These are phyloP conservation scores for Neophaeococcomyces mojaviensis DNA, from an alignment of 2,329 filamentous ascomycete species.

Conservation along the genomic window DNA sequence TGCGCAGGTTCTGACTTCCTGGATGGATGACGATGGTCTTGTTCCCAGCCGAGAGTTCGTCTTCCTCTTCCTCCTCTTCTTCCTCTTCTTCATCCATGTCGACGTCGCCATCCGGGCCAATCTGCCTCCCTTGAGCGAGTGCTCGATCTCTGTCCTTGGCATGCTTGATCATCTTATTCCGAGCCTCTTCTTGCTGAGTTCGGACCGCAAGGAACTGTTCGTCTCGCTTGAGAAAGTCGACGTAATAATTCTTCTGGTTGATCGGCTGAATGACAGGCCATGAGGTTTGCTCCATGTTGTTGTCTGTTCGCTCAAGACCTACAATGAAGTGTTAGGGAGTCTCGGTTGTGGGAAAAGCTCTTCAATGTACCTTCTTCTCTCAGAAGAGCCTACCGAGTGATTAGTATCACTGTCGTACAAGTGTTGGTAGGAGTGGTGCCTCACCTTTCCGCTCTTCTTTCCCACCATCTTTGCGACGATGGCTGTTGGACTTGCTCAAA, in stretches of 20 bases:
- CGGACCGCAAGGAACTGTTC: conserved; percentile 88
- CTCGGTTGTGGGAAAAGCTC: background rate
- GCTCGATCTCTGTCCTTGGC: conserved; percentile 84
- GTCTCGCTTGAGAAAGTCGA: conserved; percentile 96
- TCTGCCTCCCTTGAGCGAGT: conserved; percentile 61
- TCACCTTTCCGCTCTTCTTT: conserved; percentile 58
- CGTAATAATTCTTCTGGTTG: conserved; percentile 99
- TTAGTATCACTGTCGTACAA: background rate
- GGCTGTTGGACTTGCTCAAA: too few species aligned
- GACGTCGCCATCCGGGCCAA: conserved; percentile 40
- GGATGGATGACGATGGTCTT: conserved; percentile 93
- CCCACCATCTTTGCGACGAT: conserved; percentile 46
- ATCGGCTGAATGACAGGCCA: conserved; percentile 92
- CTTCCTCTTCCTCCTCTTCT: conserved; percentile 45
- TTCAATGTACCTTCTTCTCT: conserved; percentile 17
- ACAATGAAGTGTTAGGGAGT: conserved; percentile 9
- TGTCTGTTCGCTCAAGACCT: conserved; percentile 95
- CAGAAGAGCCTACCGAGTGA: conserved; percentile 15
- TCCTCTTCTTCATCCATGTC: conserved; percentile 53
- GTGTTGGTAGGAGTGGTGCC: conserved; percentile 9
- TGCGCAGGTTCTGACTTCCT: conserved; percentile 88
- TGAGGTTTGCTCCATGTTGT: conserved; percentile 90
- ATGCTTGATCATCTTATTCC: conserved; percentile 74
- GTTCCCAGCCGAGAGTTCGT: conserved; percentile 64
- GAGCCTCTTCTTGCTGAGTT: conserved; percentile 76